A percentile compares a stretch with the other conserved stretches of the same genome.
phyloP scores from a whole-genome alignment of 176 grass and related monocot species.

The Eragrostis curvula region DNA sequence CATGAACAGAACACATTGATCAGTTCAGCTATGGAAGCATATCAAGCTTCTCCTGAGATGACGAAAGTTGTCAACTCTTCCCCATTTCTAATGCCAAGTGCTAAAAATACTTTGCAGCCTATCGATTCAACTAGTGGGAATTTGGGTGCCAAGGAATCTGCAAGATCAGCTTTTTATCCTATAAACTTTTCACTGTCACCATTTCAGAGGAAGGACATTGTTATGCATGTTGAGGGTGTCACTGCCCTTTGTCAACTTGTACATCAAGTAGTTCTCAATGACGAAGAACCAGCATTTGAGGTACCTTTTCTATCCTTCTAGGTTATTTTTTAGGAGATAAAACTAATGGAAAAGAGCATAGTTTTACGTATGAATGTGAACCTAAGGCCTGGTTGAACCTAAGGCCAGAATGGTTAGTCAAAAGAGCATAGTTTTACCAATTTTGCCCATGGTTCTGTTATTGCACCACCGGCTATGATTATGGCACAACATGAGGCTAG shows the following conservation, averaged over 20 bases:
- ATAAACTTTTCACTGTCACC: constrained; percentile 53
- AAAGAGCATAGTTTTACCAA: neutral
- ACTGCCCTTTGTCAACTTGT: constrained; percentile 64
- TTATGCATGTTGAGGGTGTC: constrained; percentile 86
- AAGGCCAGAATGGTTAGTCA: too few species aligned
- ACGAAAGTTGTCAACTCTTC: constrained; percentile 76
- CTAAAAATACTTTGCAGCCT: constrained; percentile 44
- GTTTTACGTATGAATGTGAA: neutral
- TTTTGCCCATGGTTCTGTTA: neutral
- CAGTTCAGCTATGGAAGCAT: constrained; percentile 71
- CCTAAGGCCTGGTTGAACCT: neutral
- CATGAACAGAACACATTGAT: constrained; percentile 75
- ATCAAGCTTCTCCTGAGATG: constrained; percentile 68
- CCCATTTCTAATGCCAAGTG: constrained; percentile 75
- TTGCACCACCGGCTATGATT: neutral
- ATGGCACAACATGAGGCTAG: neutral
- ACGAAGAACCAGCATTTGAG: constrained; percentile 83
- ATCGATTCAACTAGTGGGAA: constrained; percentile 29
- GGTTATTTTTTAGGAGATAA: neutral
- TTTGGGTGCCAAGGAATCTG: constrained; percentile 41
- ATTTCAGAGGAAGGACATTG: constrained; percentile 69
- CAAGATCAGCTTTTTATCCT: constrained; percentile 40
- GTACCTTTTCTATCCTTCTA: constrained; percentile 43
- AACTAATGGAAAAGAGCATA: neutral
- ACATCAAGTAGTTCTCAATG: constrained; percentile 60